Base-by-base conservation (phyloP, 345 rosid genomes). In the Melaleuca alternifolia region DNA sequence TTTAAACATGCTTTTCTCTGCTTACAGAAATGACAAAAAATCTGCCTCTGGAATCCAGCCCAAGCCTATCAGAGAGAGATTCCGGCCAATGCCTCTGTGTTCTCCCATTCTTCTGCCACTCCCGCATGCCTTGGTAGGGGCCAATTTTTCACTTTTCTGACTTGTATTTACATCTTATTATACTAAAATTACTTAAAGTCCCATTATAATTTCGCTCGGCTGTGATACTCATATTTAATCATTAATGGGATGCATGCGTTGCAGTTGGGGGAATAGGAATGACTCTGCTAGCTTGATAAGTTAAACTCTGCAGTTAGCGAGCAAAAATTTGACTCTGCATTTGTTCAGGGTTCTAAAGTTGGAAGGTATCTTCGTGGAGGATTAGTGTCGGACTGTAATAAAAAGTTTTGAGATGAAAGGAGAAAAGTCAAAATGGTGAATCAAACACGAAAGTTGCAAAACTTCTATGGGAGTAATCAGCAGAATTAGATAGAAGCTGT, bases 81-180 rank as follows among this genome's bases (percentile, higher is more conserved):
- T 95, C 85, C 96, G 98, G 86, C 99, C 99, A 44, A 90, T 97
- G 98, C 99, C 99, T 59, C 89, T 96, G 89, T 93, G 97, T 91
- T 93, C 96, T 85, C 99, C 98, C 59, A 90, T 95, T 86, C 90
- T 97, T 44, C 93, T 95, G 87, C 98, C 99, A 65, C 89, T 95
- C 84, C 96, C 99, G 4, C 99, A 97, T 94, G 99, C 98, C 21
- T 88, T 97, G 95, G 99, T 97, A 94, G 89, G 57, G 54, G 53
- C 85, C 56, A 21, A 85, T 51, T 79, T 81, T 83, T 61, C 84
- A 89, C 85, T 54, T 28, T 46, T 84, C 48, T 20, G 23, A 86
- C 84, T 83, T 28, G 75, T 61, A 30, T 61, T 61, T 61, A 13
- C 75, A 61, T 71, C 46, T 71, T 33, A 37, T 71, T 62, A 33